Percentiles rank a stretch among this genome's conserved stretches.
Evolutionary conservation across 352 stramenopile species (phyloP).

Genomic region (Phytophthora sojae): DNA sequence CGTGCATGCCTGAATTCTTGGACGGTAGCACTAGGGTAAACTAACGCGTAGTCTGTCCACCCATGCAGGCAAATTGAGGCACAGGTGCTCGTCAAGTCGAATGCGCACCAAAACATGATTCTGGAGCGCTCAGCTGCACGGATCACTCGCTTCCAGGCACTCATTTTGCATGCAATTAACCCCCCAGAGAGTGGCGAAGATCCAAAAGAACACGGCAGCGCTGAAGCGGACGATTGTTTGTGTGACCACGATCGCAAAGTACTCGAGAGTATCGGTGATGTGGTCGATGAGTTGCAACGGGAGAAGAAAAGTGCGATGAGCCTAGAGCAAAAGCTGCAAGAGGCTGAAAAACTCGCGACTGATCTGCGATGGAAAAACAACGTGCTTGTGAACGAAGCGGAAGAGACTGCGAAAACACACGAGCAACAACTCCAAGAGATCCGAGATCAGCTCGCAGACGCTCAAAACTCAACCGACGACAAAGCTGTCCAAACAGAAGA

Average conservation of each 20-base stretch:
- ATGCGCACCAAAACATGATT: slow-evolving; percentile 66
- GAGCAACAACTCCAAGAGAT: slow-evolving; percentile 51
- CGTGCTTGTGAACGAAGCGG: slow-evolving; percentile 46
- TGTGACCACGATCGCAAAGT: slow-evolving; percentile 74
- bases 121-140: slow-evolving; percentile 61
- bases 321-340: slow-evolving; percentile 50
- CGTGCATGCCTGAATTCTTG: slow-evolving; percentile 2
- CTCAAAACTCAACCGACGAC: slow-evolving; percentile 36
- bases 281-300: slow-evolving; percentile 59
- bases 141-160: slow-evolving; percentile 67
- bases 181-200: slow-evolving; percentile 17
- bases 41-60: slow-evolving; percentile 4
- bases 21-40: not conserved
- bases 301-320: slow-evolving; percentile 41
- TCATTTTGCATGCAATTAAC: slow-evolving; percentile 45
- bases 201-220: not conserved
- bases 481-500: slow-evolving; percentile 63
- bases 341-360: slow-evolving; percentile 55
- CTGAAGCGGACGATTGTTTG: slow-evolving; percentile 52
- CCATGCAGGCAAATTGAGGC: slow-evolving; percentile 55
- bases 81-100: slow-evolving; percentile 58
- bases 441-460: slow-evolving; percentile 42
- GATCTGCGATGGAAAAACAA: slow-evolving; percentile 70
- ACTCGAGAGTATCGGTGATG: slow-evolving; percentile 56
- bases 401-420: slow-evolving; percentile 42